Evolutionary conservation across 768 basidiomycete species (phyloP).

Genomic region (Tulasnella sp.): DNA sequence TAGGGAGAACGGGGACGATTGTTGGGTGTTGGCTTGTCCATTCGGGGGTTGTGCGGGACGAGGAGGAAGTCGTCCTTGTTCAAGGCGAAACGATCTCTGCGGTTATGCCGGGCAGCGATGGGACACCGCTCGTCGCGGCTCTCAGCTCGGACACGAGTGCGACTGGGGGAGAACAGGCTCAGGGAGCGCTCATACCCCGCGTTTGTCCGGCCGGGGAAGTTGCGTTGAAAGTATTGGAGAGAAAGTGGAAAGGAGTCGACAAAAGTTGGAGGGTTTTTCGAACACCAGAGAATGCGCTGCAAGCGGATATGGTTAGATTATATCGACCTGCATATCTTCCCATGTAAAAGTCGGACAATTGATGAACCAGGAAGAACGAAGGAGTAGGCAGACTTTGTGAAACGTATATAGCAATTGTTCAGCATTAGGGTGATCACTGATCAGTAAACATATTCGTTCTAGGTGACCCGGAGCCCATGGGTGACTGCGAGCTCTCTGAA

Average conservation of each 20-base stretch:
- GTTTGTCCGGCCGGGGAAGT: neutral
- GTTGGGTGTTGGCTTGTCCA: slow-evolving; percentile 21
- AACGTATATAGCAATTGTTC: neutral
- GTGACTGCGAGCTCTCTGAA: too few species aligned
- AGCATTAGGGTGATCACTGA: neutral
- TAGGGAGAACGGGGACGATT: slow-evolving; percentile 14
- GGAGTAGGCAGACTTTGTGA: neutral
- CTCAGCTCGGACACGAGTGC: too few species aligned
- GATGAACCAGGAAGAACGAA: neutral
- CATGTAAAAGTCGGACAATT: neutral
- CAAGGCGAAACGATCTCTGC: neutral
- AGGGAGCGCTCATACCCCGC: neutral
- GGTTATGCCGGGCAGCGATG: too few species aligned
- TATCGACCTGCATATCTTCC: neutral
- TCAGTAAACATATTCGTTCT: neutral
- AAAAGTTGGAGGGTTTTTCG: slow-evolving; percentile 12
- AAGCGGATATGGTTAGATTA: slow-evolving; percentile 5
- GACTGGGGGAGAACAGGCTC: neutral
- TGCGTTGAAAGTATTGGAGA: neutral
- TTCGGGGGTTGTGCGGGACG: neutral
- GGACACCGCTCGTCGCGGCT: too few species aligned
- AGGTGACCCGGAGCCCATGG: neutral
- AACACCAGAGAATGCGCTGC: slow-evolving; percentile 15
- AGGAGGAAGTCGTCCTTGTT: neutral
- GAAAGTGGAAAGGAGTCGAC: slow-evolving; percentile 16